These are phyloP conservation scores for Bipolaris sorokiniana DNA, from an alignment of 2,329 filamentous ascomycete species.

Conservation along the genomic window DNA sequence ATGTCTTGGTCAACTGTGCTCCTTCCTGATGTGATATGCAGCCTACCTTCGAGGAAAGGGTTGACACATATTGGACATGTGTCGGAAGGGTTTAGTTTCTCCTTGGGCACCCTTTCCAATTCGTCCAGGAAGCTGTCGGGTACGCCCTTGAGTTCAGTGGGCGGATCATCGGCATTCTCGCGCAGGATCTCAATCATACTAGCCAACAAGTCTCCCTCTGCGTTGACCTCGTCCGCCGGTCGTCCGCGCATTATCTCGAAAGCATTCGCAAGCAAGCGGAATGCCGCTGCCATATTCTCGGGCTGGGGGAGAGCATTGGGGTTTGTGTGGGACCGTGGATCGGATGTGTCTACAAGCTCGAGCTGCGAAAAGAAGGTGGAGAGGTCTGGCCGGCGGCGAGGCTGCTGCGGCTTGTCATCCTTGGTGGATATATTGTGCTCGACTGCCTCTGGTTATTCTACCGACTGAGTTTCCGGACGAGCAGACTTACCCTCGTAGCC, in stretches of 20 bases:
- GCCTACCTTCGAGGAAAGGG: conserved; percentile 63
- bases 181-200: conserved; percentile 63
- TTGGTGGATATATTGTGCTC: conserved; percentile 56
- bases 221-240: conserved; percentile 40
- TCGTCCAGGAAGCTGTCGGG: conserved; percentile 66
- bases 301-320: conserved; percentile 66
- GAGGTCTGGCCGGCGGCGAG: conserved; percentile 65
- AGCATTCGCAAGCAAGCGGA: conserved; percentile 65
- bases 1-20: conserved; percentile 25
- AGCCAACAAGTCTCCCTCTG: conserved; percentile 54
- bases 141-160: conserved; percentile 65
- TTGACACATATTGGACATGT: conserved; percentile 67
- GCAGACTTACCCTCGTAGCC: conserved; percentile 53
- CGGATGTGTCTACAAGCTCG: conserved; percentile 62
- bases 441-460: conserved; percentile 45
- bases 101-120: conserved; percentile 64
- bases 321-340: conserved; percentile 58
- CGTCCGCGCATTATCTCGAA: conserved; percentile 62
- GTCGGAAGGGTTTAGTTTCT: conserved; percentile 59
- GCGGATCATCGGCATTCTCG: conserved; percentile 63
- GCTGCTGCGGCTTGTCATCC: conserved; percentile 44
- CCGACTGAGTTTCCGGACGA: conserved; percentile 14
- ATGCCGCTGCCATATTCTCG: conserved; percentile 65
- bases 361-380: conserved; percentile 70
- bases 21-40: not conserved